Evolutionary conservation across 1,139 yeast species (phyloP).

Genomic region (Geotrichum siamense): DNA sequence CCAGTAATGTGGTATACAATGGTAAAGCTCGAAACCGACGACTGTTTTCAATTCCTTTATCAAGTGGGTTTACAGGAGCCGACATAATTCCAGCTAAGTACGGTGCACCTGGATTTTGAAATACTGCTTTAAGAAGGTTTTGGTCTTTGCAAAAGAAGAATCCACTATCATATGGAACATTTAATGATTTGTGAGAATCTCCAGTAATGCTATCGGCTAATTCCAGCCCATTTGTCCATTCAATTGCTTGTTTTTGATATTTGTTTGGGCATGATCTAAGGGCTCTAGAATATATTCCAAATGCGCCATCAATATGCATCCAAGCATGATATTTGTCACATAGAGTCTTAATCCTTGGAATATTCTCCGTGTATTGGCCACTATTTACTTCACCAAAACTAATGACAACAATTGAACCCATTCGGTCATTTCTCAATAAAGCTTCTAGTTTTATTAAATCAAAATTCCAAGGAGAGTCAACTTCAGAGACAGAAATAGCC

Average conservation of each 20-base stretch:
- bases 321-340: constrained; percentile 28
- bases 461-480: constrained; percentile 23
- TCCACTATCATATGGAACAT: constrained; percentile 30
- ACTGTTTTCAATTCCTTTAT: constrained; percentile 27
- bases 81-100: constrained; percentile 20
- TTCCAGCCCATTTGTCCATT: constrained; percentile 24
- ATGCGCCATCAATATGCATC: constrained; percentile 30
- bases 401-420: constrained; percentile 23
- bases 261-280: constrained; percentile 9
- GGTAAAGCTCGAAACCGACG: constrained; percentile 29
- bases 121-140: constrained; percentile 20
- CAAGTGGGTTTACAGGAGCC: constrained; percentile 20
- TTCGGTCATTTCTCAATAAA: constrained; percentile 14
- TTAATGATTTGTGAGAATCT: constrained; percentile 28
- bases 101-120: constrained; percentile 28
- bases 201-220: constrained; percentile 29
- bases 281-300: constrained; percentile 24
- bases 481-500: constrained; percentile 19
- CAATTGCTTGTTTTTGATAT: constrained; percentile 17
- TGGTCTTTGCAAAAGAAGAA: constrained; percentile 22
- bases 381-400: constrained; percentile 30
- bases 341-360: constrained; percentile 21
- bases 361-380: constrained; percentile 24
- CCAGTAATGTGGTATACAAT: constrained; percentile 24
- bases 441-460: constrained; percentile 21